Evolutionary conservation across 805 yeast species (phyloP), one percentile per base, ranked within the genome.

Genomic region (Candida ficus): DNA sequence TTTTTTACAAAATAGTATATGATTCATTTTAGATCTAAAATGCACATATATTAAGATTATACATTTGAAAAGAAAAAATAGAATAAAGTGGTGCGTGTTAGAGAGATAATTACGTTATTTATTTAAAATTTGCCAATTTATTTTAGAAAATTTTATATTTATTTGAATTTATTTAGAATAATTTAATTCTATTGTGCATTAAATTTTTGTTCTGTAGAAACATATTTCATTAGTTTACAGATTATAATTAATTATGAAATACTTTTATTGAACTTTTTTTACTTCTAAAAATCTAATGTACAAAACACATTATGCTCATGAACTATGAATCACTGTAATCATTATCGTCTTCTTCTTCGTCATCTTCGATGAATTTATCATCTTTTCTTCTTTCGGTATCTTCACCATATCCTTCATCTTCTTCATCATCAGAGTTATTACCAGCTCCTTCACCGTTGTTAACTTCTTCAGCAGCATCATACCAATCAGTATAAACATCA

Each of bases 401-500:
- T 18, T 47, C 56, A 10, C 30, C 39, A 18, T 41, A 34, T 9
- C 30, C 52, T 20, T 39, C 43, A 17, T 38, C 48, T 4, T 41
- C 66, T 12, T 64, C 63, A 25, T 64, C 63, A 23, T 58, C 65
- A 39, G 63, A 59, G 25, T 56, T 66, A 21, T 52, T 63, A 12
- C 56, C 63, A 6, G n/a, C n/a, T n/a, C 56, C 64, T 39, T 64
- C 62, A 9, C 64, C 66, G 33, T 61, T 62, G 45, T 69, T 68
- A 17, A 68, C 74, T 34, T 82, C 87, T 49, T 83, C 86, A 0
- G 91, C 93, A 38, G 98, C 98, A 68, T 91, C 99, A 39, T 88
- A 88, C 99, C 99, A 91, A 61, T 91, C 98, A 36, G 95, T 83
- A 59, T 91, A 91, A 13, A 91, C 84, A 64, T 91, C 99, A 31